phyloP scores from a whole-genome alignment of 768 basidiomycete genomes.

The Hypsizygus marmoreus region DNA sequence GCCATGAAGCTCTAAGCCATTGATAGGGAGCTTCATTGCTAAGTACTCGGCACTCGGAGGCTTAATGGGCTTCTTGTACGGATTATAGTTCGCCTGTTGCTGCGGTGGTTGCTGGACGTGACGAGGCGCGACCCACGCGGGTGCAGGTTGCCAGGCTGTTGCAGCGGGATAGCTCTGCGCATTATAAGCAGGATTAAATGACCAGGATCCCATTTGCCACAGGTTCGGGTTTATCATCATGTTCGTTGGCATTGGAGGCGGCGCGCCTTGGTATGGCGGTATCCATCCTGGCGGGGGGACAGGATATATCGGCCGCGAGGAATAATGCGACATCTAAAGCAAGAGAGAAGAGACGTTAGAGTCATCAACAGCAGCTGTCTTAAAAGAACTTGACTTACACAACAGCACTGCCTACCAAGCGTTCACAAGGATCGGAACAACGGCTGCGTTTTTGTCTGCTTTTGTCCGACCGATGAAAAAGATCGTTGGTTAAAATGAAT shows the following conservation, averaged over 20 bases:
- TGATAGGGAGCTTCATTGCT: conserved; percentile 55
- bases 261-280: conserved; percentile 48
- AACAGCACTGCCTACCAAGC: conserved; percentile 1
- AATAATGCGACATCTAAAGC: conserved; percentile 10
- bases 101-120: conserved; percentile 23
- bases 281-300: conserved; percentile 19
- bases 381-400: neutral
- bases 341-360: neutral
- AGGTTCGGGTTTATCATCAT: conserved; percentile 42
- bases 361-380: neutral
- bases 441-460: neutral
- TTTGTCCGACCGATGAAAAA: neutral
- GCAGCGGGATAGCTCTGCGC: conserved; percentile 26
- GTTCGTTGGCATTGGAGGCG: conserved; percentile 60
- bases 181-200: conserved; percentile 47
- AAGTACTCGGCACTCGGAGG: conserved; percentile 69
- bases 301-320: conserved; percentile 2
- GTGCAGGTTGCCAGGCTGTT: conserved; percentile 45
- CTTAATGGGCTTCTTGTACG: conserved; percentile 64
- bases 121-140: conserved; percentile 33
- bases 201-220: conserved; percentile 58
- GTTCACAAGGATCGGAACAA: neutral
- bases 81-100: conserved; percentile 42
- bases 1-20: conserved; percentile 64
- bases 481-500: no score